A percentile compares a stretch with the other conserved stretches of the same genome.
phyloP scores from a whole-genome alignment of 352 stramenopile genomes.

The Phytophthora brassicae region DNA sequence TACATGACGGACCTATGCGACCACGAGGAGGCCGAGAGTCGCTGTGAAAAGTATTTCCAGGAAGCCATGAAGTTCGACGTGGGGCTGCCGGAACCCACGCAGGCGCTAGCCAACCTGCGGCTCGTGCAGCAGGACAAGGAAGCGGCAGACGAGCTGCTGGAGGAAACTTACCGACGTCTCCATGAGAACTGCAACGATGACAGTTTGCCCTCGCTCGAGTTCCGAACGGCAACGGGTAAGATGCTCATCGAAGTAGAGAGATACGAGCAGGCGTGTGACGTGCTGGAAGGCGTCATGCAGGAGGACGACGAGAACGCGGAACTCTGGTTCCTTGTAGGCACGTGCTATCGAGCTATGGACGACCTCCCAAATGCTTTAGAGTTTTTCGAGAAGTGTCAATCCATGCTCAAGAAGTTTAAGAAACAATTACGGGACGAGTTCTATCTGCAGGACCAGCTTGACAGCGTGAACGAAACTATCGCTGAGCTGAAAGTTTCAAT shows the following conservation, averaged over 20 bases:
- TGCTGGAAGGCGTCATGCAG: slow-evolving; percentile 88
- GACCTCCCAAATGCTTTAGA: slow-evolving; percentile 80
- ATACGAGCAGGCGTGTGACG: slow-evolving; percentile 77
- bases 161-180: slow-evolving; percentile 92
- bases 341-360: slow-evolving; percentile 87
- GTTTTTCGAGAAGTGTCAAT: slow-evolving; percentile 82
- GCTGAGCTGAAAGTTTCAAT: slow-evolving; percentile 54
- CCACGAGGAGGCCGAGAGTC: slow-evolving; percentile 90
- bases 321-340: slow-evolving; percentile 88
- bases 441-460: slow-evolving; percentile 75
- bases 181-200: slow-evolving; percentile 73
- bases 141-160: slow-evolving; percentile 87
- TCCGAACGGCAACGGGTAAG: slow-evolving; percentile 81
- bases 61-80: slow-evolving; percentile 91
- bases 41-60: slow-evolving; percentile 91
- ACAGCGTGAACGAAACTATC: slow-evolving; percentile 72
- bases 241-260: slow-evolving; percentile 86
- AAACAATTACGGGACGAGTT: slow-evolving; percentile 73
- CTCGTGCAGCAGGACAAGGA: slow-evolving; percentile 92
- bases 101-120: slow-evolving; percentile 94
- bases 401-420: slow-evolving; percentile 83
- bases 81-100: slow-evolving; percentile 90
- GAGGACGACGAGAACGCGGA: slow-evolving; percentile 90
- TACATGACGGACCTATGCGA: slow-evolving; percentile 98
- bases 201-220: slow-evolving; percentile 81